Percentiles rank a stretch among this genome's conserved stretches.
phyloP scores from a whole-genome alignment of 257 asterid species.

The Nicotiana undulata region DNA sequence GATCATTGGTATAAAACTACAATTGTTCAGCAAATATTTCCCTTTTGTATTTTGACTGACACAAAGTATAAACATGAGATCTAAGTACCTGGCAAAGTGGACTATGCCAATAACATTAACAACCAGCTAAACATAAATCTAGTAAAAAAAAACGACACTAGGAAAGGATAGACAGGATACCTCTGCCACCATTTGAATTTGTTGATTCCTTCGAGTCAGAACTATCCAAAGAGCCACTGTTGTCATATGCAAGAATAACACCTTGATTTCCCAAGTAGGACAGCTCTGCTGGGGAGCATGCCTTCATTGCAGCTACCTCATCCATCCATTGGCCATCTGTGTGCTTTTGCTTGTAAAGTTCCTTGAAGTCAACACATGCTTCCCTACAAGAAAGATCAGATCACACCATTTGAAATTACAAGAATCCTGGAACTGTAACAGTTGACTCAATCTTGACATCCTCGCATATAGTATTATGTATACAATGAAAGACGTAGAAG shows the following conservation, averaged over 20 bases:
- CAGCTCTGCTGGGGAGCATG: slow-evolving; percentile 42
- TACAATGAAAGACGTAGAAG: not conserved
- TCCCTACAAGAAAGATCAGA: slow-evolving; percentile 32
- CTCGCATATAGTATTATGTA: not conserved
- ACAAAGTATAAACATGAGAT: not conserved
- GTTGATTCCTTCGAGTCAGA: slow-evolving; percentile 25
- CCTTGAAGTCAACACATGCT: slow-evolving; percentile 71
- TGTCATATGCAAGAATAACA: slow-evolving; percentile 50
- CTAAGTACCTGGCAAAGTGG: not conserved
- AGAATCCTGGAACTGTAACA: not conserved
- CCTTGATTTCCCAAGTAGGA: slow-evolving; percentile 52
- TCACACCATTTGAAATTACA: not conserved
- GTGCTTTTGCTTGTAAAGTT: slow-evolving; percentile 68
- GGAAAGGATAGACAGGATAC: slow-evolving; percentile 20
- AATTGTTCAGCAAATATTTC: not conserved
- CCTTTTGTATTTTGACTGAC: not conserved
- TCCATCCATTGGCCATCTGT: slow-evolving; percentile 79
- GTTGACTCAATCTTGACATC: not conserved
- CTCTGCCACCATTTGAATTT: slow-evolving; percentile 43
- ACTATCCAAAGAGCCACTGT: slow-evolving; percentile 37
- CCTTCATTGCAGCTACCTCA: slow-evolving; percentile 80
- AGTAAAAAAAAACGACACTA: not conserved
- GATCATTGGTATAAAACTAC: not conserved
- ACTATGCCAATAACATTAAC: not conserved
- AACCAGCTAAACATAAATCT: not conserved